Conservation (phyloP, 2,329 filamentous ascomycete genomes). For the Aspergillus tanneri region DNA sequence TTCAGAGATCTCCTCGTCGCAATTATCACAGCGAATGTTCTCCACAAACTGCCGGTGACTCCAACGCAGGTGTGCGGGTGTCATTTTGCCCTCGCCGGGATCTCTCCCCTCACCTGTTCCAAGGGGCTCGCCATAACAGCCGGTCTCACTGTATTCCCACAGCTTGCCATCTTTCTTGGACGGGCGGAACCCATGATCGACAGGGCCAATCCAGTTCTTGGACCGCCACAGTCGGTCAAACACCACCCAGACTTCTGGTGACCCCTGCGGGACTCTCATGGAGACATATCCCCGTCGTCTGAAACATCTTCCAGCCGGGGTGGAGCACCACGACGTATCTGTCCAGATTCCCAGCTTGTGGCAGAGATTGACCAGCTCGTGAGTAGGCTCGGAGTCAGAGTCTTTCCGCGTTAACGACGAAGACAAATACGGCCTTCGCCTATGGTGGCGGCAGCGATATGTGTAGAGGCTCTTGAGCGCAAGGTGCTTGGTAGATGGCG, state of each 20-base stretch:
- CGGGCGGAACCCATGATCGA: conserved; percentile 30
- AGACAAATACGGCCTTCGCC: conserved; percentile 59
- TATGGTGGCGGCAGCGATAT: conserved; percentile 62
- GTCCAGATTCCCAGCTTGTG: conserved; percentile 61
- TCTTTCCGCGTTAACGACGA: conserved; percentile 56
- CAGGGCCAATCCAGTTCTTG: conserved; percentile 56
- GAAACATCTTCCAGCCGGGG: conserved; percentile 57
- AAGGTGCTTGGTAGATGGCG: conserved; percentile 40
- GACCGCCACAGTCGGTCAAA: conserved; percentile 61
- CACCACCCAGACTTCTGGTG: conserved; percentile 61
- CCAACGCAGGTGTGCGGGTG: conserved; percentile 53
- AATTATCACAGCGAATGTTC: conserved; percentile 55
- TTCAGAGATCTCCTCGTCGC: conserved; percentile 54
- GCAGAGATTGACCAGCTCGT: conserved; percentile 60
- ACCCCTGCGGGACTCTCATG: conserved; percentile 55
- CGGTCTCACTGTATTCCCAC: conserved; percentile 58
- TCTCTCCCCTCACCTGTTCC: conserved; percentile 49
- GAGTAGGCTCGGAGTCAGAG: conserved; percentile 60
- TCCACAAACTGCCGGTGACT: conserved; percentile 56
- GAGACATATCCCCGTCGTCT: conserved; percentile 58
- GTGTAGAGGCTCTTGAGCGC: conserved; percentile 61
- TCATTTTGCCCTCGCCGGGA: conserved; percentile 54
- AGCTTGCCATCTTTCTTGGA: conserved; percentile 50
- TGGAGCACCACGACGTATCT: conserved; percentile 62
- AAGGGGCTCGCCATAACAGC: conserved; percentile 55